These are phyloP conservation scores for Picea engelmannii DNA, from an alignment of 83 land plant species.

Conservation along the genomic window DNA sequence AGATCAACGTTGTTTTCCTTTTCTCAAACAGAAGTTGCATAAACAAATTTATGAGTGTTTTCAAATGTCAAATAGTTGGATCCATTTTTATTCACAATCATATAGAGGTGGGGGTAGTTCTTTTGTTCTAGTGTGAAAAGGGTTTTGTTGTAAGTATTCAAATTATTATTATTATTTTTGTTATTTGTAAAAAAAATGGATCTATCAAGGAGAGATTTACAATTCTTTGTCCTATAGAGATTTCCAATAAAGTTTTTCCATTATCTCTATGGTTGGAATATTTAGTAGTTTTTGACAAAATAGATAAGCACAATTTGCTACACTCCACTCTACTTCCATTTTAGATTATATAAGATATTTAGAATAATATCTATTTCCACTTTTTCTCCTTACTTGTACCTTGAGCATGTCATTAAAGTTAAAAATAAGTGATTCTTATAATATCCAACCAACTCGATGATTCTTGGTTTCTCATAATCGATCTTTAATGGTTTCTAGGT, in stretches of 20 bases:
- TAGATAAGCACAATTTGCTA: background rate
- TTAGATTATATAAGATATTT: background rate
- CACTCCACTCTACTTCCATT: background rate
- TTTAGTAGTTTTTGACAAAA: background rate
- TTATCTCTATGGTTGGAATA: background rate
- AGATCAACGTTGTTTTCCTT: background rate
- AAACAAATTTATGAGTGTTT: background rate
- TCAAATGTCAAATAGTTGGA: background rate
- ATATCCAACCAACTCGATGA: background rate
- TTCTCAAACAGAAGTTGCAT: background rate
- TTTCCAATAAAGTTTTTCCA: background rate
- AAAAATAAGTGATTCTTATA: background rate
- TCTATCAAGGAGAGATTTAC: background rate
- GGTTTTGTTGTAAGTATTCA: conserved; percentile 6
- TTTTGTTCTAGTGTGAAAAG: conserved; percentile 10
- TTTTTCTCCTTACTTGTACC: background rate
- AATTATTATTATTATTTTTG: background rate
- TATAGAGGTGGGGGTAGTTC: background rate
- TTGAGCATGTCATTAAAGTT: background rate
- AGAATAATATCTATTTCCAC: too few relatives aligned
- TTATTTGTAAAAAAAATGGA: background rate
- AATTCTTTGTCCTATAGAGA: background rate
- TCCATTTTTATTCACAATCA: background rate
- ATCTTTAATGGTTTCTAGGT: too few relatives aligned
- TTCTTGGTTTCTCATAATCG: background rate